Conservation (phyloP, 768 basidiomycete genomes). For the Leccinum ochraceum region DNA sequence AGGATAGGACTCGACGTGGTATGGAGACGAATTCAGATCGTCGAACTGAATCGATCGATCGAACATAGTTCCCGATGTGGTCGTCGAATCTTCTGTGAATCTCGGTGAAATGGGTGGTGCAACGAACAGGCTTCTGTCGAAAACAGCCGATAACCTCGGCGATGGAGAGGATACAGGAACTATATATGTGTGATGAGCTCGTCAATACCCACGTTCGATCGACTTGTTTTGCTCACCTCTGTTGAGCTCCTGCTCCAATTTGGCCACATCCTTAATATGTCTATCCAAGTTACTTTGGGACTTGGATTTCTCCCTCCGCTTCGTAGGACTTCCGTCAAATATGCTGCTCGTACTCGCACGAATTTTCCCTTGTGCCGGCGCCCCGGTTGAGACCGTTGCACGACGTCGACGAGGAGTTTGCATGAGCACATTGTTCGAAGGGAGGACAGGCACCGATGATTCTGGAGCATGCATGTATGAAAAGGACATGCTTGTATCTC, state of each 20-base stretch:
- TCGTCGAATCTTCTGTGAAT: constrained; percentile 39
- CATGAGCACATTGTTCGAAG: constrained; percentile 22
- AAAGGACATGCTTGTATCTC: constrained; percentile 24
- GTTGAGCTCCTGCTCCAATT: constrained; percentile 64
- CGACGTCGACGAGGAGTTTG: constrained; percentile 45
- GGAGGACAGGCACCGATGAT: constrained; percentile 20
- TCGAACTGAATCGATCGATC: constrained; percentile 24
- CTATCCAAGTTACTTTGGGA: constrained; percentile 65
- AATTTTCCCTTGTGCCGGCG: constrained; percentile 44
- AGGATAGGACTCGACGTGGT: constrained; percentile 67
- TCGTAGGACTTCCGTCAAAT: constrained; percentile 56
- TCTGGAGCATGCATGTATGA: constrained; percentile 24
- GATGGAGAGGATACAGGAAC: constrained; percentile 43
- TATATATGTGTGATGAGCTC: constrained; percentile 4
- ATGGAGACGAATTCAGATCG: constrained; percentile 62
- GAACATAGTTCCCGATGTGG: constrained; percentile 22
- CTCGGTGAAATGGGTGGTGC: constrained; percentile 44
- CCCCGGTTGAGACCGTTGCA: constrained; percentile 68
- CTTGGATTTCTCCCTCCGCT: constrained; percentile 63
- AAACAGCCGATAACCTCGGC: constrained; percentile 59
- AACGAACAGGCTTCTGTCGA: constrained; percentile 72
- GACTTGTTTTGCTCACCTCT: constrained; percentile 47
- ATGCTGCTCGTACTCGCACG: constrained; percentile 27
- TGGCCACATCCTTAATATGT: constrained; percentile 66
- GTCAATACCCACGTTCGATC: constrained; percentile 1